Base-by-base conservation (phyloP, 768 basidiomycete species). In the Lactarius hatsudake region DNA sequence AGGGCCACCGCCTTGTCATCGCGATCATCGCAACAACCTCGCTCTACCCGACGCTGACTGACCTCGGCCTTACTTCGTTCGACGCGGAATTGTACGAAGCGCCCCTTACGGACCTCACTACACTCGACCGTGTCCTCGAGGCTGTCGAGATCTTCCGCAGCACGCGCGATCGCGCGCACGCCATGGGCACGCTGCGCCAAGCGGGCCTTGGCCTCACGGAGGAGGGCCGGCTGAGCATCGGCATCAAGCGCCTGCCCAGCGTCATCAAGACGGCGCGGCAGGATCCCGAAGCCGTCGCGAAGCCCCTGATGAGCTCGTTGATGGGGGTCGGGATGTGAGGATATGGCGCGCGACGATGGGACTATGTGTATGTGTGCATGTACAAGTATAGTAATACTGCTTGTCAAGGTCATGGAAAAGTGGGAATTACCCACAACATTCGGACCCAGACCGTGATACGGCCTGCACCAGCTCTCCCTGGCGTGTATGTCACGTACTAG, bases 221-320 rank as follows among this genome's bases (percentile, higher is more conserved):
- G 6, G 81, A 82, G 7, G 54, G 63, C 48, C 75, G 78, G 13
- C 71, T 95, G 71, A 86, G 89, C 69, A 89, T 98, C 57, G 97
- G 97, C 0, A 87, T 99, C 73, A 98, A 98, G 86, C 95, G 92
- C 78, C 73, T 99, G 76, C 76, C 98, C 74, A 93, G 88, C 67
- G 83, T 91, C 63, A 83, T 96, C n/a, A 97, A 99, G 82, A 98
- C 97, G 96, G 92, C 96, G 59, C 83, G 96, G 73, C 97, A 98
- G 79, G 96, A 97, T 73, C 93, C 93, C 1, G 88, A 92, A 59
- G 88, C 87, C 68, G 89, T 87, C 18, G 91, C 86, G 34, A 86
- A 89, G 73, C 82, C 91, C 66, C 76, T 94, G 66, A 83, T 82
- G 64, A 82, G 80, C 57, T 86, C 85, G 43, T 75, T 93, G 63